Conservation (phyloP, 2,329 filamentous ascomycete genomes). For the Pseudocercospora fuligena region DNA sequence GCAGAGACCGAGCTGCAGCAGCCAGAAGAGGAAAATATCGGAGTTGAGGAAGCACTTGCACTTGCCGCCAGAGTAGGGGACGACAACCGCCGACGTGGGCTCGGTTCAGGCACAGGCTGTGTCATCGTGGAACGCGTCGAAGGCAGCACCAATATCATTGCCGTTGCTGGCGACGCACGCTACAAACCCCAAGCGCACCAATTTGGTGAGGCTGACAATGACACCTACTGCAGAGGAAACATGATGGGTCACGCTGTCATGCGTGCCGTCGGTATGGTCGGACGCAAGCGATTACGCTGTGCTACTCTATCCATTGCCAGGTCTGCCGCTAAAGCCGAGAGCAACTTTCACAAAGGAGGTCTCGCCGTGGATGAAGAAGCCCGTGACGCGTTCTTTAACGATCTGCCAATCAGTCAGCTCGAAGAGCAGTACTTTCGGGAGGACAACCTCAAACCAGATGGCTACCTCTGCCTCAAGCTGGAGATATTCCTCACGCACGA, state of each 20-base stretch:
- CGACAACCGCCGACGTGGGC: conserved; percentile 61
- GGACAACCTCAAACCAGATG: conserved; percentile 71
- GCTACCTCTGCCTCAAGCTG: conserved; percentile 91
- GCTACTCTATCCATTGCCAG: conserved; percentile 36
- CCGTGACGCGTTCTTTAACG: conserved; percentile 65
- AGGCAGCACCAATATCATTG: conserved; percentile 63
- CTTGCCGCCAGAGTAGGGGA: conserved; percentile 65
- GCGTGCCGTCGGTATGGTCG: conserved; percentile 82
- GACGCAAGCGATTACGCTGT: conserved; percentile 56
- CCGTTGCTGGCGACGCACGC: conserved; percentile 76
- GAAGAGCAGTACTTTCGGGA: conserved; percentile 67
- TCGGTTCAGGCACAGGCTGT: conserved; percentile 73
- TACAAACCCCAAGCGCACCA: conserved; percentile 55
- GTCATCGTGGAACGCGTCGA: conserved; percentile 70
- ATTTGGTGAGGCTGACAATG: conserved; percentile 25
- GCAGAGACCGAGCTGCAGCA: conserved; percentile 69
- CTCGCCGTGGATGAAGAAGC: conserved; percentile 40
- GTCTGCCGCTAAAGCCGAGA: conserved; percentile 39
- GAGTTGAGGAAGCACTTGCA: conserved; percentile 67
- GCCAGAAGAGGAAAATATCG: conserved; percentile 44
- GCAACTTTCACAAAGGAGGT: conserved; percentile 40
- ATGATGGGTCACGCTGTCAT: conserved; percentile 79
- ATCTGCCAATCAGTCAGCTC: conserved; percentile 69
- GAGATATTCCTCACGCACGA: conserved; percentile 96
- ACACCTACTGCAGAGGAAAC: conserved; percentile 60